Evolutionary conservation across 73 alveolate species (phyloP).

Genomic region (Paramecium pentaurelia): DNA sequence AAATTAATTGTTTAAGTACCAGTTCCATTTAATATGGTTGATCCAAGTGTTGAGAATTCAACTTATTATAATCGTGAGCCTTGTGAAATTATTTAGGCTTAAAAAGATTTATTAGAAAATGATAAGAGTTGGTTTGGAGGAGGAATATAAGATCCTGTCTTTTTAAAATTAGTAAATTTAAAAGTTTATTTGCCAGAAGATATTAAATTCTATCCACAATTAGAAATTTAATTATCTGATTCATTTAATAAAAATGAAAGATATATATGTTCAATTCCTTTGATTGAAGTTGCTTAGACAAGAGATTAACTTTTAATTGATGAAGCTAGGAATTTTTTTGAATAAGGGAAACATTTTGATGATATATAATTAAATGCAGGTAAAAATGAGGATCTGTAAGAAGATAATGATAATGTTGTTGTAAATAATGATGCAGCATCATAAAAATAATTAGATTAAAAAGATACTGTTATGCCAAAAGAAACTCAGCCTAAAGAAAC

Average conservation of each 20-base stretch:
- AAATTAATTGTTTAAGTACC: conserved; percentile 55
- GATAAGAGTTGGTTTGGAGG: conserved; percentile 51
- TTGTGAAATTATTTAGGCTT: not conserved
- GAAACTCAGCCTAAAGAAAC: not conserved
- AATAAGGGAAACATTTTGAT: conserved; percentile 20
- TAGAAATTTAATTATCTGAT: conserved; percentile 45
- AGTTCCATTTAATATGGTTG: conserved; percentile 36
- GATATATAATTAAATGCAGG: conserved; percentile 54
- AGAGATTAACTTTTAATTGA: not conserved
- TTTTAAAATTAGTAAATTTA: not conserved
- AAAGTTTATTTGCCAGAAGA: not conserved
- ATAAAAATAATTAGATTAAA: not conserved
- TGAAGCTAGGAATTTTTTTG: conserved; percentile 37
- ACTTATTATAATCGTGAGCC: conserved; percentile 28
- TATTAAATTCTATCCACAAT: conserved; percentile 19
- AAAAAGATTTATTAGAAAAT: not conserved
- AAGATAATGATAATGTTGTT: not conserved
- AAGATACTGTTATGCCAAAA: not conserved
- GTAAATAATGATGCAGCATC: not conserved
- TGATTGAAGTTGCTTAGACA: conserved; percentile 33
- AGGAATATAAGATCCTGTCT: conserved; percentile 31
- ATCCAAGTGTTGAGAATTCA: not conserved
- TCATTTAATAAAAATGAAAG: conserved; percentile 4
- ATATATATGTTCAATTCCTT: conserved; percentile 22
- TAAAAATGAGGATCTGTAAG: conserved; percentile 49